Conservation (phyloP, 2,329 filamentous ascomycete genomes). For the Sarocladiaceae sp. region DNA sequence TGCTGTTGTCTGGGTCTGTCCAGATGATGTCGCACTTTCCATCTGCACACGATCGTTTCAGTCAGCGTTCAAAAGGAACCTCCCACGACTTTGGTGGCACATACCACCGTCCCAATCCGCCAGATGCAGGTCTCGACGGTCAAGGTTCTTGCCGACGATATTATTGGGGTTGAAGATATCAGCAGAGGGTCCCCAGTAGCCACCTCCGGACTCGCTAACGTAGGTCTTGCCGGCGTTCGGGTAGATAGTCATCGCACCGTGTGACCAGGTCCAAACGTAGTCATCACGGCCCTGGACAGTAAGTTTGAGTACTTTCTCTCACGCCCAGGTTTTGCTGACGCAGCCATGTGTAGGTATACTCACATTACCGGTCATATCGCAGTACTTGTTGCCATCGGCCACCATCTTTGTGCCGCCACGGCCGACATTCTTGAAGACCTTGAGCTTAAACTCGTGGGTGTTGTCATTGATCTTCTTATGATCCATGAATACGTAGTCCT, state of each 20-base stretch:
- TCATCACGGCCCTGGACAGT: constrained; percentile 10
- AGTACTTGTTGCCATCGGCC: constrained; percentile 13
- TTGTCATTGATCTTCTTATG: neutral
- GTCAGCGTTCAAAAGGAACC: too few species aligned
- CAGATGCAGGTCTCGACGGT: constrained; percentile 25
- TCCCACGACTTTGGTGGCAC: too few species aligned
- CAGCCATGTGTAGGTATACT: too few species aligned
- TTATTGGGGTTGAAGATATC: neutral
- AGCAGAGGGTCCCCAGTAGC: neutral
- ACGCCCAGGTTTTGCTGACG: too few species aligned
- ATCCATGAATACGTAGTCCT: constrained; percentile 12
- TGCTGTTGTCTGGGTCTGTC: constrained; percentile 20
- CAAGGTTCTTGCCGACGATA: constrained; percentile 9
- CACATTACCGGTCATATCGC: constrained; percentile 15
- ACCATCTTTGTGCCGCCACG: constrained; percentile 13
- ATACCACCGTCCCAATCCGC: constrained; percentile 30
- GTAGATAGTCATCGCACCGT: constrained; percentile 9
- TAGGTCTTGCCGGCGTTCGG: neutral
- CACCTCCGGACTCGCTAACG: constrained; percentile 2
- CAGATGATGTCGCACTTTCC: constrained; percentile 27
- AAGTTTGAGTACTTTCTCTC: too few species aligned
- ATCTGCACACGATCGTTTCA: too few species aligned
- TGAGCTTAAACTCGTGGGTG: neutral
- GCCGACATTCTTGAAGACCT: constrained; percentile 14
- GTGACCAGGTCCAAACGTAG: constrained; percentile 13